Evolutionary conservation across 1,284 basidiomycete species (phyloP), one percentile per base, ranked within the genome.

Genomic region (Boletus mariae): DNA sequence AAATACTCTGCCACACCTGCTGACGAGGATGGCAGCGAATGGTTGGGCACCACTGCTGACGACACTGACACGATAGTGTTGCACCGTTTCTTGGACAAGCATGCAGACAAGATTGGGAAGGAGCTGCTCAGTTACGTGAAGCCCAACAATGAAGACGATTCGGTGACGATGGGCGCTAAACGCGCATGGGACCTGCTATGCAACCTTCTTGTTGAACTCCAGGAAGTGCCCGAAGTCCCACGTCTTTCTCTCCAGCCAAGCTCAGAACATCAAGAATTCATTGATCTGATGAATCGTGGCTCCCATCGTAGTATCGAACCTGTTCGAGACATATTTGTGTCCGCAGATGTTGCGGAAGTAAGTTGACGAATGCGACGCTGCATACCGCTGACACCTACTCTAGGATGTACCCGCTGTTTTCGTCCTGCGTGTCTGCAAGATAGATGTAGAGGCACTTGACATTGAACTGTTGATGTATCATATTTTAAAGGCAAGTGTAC

Each of bases 401-500:
- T 58, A 88, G 84, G 77, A 79, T 47, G 65, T 75, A 35, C 70
- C 74, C 20, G 79, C 79, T 12, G 71, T 84, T 17, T 90, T 88
- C 61, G 74, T 89, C 44, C 68, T 89, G 45, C 77, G 76, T 44
- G 73, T 87, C 11, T 81, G 82, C 41, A 82, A 84, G 58, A 79
- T 94, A 43, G 85, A 92, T 57, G 86, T 92, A 1, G 92, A 93
- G 61, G 82, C 85, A 1, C 75, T 94, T 44, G 93, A 97, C 65
- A 83, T 94, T 32, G 92, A 96, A 62, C 70, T 94, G 3, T 70
- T 98, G 37, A 84, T 94, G 68, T 91, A 84, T 67, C 83, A 92
- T 65, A 82, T 93, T 47, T 84, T 94, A 71, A 87, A 85, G 75
- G 91, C 85, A 52, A 53, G 74, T 60, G 3, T 23, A 34, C 7